Evolutionary conservation across 148 eudicot genomes (phyloP), one percentile per base, ranked within the genome.

Genomic region (Vaccinium corymbosum): DNA sequence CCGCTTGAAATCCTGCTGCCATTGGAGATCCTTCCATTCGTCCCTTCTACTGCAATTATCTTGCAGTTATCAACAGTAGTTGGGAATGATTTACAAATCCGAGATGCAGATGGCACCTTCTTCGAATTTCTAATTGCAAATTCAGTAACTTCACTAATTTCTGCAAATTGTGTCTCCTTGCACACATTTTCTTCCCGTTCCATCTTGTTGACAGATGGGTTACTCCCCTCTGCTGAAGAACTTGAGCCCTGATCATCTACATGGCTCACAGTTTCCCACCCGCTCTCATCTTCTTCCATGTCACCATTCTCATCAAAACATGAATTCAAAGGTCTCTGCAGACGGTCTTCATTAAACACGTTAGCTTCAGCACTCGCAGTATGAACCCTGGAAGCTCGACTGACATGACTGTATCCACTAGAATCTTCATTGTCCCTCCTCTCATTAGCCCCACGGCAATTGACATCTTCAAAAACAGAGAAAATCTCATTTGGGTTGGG

Each of bases 211-310:
- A 90, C 89, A 4, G 93, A 93, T 75, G 88, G 86, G 32, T 85
- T 71, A 66, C 93, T 94, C 83, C 90, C 94, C 6, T 89, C 91
- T 0, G 90, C 92, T 20, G 98, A 94, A 87, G 84, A 93, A 83
- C 91, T 91, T 1, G 97, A 96, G 17, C 93, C 95, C 80, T 88
- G 93, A 81, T 94, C 95, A 11, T 93, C 98, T 19, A 77, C 84
- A 55, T 92, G 94, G 88, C 95, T 96, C 80, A 87, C 95, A 1
- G 98, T 93, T 87, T 94, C 98, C 98, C 97, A 93, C 81, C 95
- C 98, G 22, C 98, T 95, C 22, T 82, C 93, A 59, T 91, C 97
- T 62, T 92, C 98, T 79, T 90, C 97, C 12, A 85, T 22, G 32
- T 90, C 91, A 13, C 87, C 92, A 42, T 85, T 90, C 51, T 81